Evolutionary conservation across 306 rosid species (phyloP).

Genomic region (Casuarina equisetifolia): DNA sequence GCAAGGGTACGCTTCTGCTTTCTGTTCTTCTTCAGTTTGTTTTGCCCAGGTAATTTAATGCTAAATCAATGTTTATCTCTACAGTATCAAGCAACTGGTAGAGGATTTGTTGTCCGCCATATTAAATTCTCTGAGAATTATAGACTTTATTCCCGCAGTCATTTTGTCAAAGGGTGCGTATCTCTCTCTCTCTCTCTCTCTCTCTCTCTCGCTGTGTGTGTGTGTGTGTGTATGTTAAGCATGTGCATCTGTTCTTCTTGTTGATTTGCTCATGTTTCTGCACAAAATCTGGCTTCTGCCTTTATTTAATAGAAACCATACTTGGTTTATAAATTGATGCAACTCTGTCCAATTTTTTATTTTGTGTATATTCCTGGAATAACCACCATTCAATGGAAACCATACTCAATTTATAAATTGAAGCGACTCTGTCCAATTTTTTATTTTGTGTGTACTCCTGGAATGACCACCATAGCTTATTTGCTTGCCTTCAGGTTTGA

Average conservation of each 20-base stretch:
- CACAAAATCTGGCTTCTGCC: not conserved
- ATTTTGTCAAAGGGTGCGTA: constrained; percentile 87
- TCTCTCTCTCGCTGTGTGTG: not conserved
- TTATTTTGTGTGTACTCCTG: not conserved
- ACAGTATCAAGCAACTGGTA: constrained; percentile 97
- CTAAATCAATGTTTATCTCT: constrained; percentile 14
- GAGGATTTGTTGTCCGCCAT: constrained; percentile 95
- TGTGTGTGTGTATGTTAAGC: not conserved
- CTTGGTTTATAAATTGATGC: not conserved
- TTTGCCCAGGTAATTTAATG: not conserved
- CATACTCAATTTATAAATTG: not conserved
- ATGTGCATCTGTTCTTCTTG: not conserved
- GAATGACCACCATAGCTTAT: constrained; percentile 14
- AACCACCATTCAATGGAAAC: constrained; percentile 2
- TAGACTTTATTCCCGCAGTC: constrained; percentile 96
- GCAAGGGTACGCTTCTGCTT: constrained; percentile 68
- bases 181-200: constrained; percentile 27
- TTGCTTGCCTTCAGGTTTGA: constrained; percentile 67
- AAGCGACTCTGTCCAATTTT: not conserved
- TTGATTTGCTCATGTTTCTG: not conserved
- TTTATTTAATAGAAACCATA: not conserved
- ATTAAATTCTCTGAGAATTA: constrained; percentile 90
- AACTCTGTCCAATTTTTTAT: not conserved
- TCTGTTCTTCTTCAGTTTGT: constrained; percentile 10
- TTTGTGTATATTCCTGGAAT: not conserved